Percentiles rank a stretch among this genome's conserved stretches.
phyloP scores from a whole-genome alignment of 768 basidiomycete genomes.

The Xerocomus potaroensis region DNA sequence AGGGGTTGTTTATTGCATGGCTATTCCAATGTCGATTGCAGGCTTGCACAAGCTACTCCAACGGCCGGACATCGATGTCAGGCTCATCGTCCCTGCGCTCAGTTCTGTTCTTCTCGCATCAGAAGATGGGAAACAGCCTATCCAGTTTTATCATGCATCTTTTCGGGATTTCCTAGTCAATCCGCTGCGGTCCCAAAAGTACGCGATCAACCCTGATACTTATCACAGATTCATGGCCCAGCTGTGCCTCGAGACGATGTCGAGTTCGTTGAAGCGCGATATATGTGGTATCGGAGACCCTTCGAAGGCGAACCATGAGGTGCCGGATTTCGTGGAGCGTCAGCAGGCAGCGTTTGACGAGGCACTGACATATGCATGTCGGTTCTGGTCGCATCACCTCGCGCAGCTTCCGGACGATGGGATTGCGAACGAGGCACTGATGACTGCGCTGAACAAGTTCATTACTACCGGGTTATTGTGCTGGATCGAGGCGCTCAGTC shows the following conservation, averaged over 20 bases:
- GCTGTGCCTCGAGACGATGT: conserved; percentile 15
- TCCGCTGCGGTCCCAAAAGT: conserved; percentile 12
- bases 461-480: conserved; percentile 9
- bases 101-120: conserved; percentile 14
- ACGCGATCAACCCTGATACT: conserved; percentile 1
- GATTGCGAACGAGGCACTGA: conserved; percentile 5
- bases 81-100: conserved; percentile 18
- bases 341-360: conserved; percentile 6
- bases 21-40: conserved; percentile 11
- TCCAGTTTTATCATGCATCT: conserved; percentile 20
- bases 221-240: conserved; percentile 17
- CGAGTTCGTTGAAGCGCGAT: conserved; percentile 8
- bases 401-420: conserved; percentile 9
- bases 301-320: conserved; percentile 10
- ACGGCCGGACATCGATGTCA: conserved; percentile 12
- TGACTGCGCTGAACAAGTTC: conserved; percentile 10
- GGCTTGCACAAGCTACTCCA: conserved; percentile 8
- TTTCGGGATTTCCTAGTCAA: conserved; percentile 17
- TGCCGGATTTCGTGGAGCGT: conserved; percentile 11
- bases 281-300: conserved; percentile 16
- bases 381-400: conserved; percentile 17
- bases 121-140: too few relatives aligned
- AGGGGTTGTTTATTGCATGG: conserved; percentile 15
- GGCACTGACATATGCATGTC: conserved; percentile 15
- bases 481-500: conserved; percentile 14